Evolutionary conservation across 305 asterid genomes (phyloP).

Genomic region (Solanum chacoense): DNA sequence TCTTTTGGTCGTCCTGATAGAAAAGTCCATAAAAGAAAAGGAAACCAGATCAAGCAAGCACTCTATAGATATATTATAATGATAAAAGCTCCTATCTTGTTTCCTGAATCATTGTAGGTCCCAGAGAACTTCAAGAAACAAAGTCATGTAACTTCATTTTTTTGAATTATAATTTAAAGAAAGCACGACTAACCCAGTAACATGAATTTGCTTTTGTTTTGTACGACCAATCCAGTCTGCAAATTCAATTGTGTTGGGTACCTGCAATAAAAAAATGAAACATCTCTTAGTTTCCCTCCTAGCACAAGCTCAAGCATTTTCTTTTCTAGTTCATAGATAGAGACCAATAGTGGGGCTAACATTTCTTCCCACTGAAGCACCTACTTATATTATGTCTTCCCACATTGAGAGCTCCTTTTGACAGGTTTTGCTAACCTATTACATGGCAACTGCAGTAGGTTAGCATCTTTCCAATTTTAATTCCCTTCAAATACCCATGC

Average conservation of each 20-base stretch:
- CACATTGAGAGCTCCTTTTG: neutral
- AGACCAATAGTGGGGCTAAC: neutral
- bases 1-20: conserved; percentile 81
- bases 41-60: conserved; percentile 1
- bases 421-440: neutral
- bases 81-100: neutral
- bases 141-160: conserved; percentile 7
- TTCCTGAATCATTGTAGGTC: neutral
- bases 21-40: neutral
- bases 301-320: neutral
- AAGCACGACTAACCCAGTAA: conserved; percentile 68
- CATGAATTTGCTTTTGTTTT: conserved; percentile 81
- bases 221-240: conserved; percentile 99
- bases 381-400: neutral
- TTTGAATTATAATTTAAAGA: conserved; percentile 12
- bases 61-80: neutral
- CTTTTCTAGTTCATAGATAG: neutral
- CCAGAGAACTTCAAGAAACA: neutral
- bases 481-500: neutral
- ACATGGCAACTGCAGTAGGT: neutral
- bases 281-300: neutral
- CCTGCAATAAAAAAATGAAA: conserved; percentile 34
- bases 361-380: neutral
- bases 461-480: neutral
- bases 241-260: conserved; percentile 91